Evolutionary conservation across 441 rosid species (phyloP), one percentile per base, ranked within the genome.

Genomic region (Pelargonium australe): DNA sequence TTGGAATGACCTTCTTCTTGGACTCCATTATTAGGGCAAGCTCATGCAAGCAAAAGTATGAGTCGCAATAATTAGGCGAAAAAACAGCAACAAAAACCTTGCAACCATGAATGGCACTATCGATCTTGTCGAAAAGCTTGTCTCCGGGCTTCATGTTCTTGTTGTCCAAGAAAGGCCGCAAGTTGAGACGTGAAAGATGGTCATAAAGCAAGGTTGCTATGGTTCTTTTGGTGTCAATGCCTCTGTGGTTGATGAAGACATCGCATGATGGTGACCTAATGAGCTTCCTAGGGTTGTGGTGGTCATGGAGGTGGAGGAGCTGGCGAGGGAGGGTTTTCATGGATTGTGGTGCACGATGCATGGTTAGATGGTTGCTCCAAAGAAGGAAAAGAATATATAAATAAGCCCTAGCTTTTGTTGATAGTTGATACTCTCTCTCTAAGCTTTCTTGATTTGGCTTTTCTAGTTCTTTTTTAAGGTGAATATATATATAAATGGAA

Each of bases 121-220:
- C 75, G 66, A 88, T 87, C 66, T 84, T 73, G 41, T 87, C 88
- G 1, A 78, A 81, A 62, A 90, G 72, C 75, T 88, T 88, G 65
- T 90, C 94, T 0, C 96, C 96, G 0, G 94, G 96, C 60, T 86
- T 85, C 94, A 88, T 86, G 63, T 78, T 90, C 81, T 83, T 88
- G 78, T 76, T 78, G 64, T 90, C 96, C 79, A 90, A 71, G 86
- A 90, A 88, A 1, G 94, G 87, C 8, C 78, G 77, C 5, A 87
- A 66, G 45, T 82, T 82, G 23, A 70, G 66, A 58, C 82, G 40
- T 8, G 68, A 71, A 14, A 90, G 86, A 13, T 81, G 76, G 70
- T 90, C 88, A 51, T 90, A 90, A 14, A 90, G 86, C 79, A 90
- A 77, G 17, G 85, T 78, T 2, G 78, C 89, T 0, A 88, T 76